These are phyloP conservation scores for Dipteronia sinensis DNA, from an alignment of 345 rosid species.

Conservation along the genomic window DNA sequence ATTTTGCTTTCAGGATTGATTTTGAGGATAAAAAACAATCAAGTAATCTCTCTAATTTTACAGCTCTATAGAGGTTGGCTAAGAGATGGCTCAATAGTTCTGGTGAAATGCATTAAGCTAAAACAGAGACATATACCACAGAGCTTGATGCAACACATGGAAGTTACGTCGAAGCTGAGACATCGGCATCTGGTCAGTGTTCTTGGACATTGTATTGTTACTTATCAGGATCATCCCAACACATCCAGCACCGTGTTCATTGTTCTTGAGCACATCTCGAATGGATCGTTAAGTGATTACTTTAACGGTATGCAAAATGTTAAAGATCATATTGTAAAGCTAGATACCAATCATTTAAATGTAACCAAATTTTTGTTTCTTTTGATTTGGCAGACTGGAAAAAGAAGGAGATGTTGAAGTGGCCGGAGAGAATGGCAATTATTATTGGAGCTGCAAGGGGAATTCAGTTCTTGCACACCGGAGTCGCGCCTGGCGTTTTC, in stretches of 20 bases:
- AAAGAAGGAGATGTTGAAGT: constrained; percentile 76
- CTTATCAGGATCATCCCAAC: constrained; percentile 70
- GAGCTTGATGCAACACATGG: constrained; percentile 68
- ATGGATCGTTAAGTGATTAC: constrained; percentile 65
- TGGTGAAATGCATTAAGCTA: constrained; percentile 67
- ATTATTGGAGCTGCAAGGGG: constrained; percentile 84
- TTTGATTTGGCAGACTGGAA: constrained; percentile 54
- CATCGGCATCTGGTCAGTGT: constrained; percentile 81
- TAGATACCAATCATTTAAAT: neutral
- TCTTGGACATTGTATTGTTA: constrained; percentile 81
- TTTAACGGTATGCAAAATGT: constrained; percentile 53
- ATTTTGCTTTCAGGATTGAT: neutral
- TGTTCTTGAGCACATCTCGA: constrained; percentile 70
- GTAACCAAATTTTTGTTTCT: no score
- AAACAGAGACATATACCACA: constrained; percentile 71
- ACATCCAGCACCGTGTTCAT: constrained; percentile 54
- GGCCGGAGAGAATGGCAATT: constrained; percentile 93
- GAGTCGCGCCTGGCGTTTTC: constrained; percentile 75
- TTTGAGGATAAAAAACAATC: neutral
- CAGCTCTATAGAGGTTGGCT: constrained; percentile 80
- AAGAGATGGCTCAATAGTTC: constrained; percentile 61
- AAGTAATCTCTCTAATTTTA: neutral
- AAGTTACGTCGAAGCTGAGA: constrained; percentile 78
- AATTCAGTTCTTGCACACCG: constrained; percentile 88
- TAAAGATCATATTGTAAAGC: neutral